Evolutionary conservation across 805 yeast species (phyloP).

Genomic region (Nakazawaea holstii): DNA sequence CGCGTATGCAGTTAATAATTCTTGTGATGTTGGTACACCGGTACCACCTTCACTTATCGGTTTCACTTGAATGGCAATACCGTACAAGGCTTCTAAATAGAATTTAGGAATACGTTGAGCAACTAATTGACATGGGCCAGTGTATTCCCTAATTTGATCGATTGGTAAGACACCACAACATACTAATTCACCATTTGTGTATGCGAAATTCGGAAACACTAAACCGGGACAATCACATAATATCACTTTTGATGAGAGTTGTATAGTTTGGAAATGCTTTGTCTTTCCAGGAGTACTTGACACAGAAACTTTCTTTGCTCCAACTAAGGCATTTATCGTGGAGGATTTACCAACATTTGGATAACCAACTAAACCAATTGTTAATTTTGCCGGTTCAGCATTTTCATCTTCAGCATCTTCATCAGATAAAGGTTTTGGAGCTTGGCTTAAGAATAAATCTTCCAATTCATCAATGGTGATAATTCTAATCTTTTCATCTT

Average conservation of each 20-base stretch:
- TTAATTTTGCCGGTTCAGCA: conserved; percentile 60
- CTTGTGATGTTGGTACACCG: conserved; percentile 86
- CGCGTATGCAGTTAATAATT: conserved; percentile 85
- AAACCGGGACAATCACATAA: conserved; percentile 99
- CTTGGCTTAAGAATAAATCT: conserved; percentile 63
- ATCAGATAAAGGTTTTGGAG: too few relatives aligned
- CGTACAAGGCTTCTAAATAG: conserved; percentile 86
- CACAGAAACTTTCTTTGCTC: conserved; percentile 96
- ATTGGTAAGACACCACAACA: conserved; percentile 99
- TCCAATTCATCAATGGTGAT: conserved; percentile 83
- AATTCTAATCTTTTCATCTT: conserved; percentile 55
- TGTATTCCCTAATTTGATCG: conserved; percentile 89
- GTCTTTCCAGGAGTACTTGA: conserved; percentile 99
- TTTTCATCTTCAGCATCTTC: too few relatives aligned
- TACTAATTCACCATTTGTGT: conserved; percentile 92
- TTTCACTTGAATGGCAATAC: conserved; percentile 78
- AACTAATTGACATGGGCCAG: conserved; percentile 83
- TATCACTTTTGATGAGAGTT: conserved; percentile 73
- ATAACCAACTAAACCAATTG: conserved; percentile 95
- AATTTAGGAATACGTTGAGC: conserved; percentile 85
- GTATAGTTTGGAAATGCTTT: conserved; percentile 95
- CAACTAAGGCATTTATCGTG: conserved; percentile 95
- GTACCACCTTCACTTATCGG: conserved; percentile 83
- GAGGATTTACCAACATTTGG: conserved; percentile 95
- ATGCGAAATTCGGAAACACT: conserved; percentile 96